Base-by-base conservation (phyloP, 257 asterid species). In the Jacaranda copaia region DNA sequence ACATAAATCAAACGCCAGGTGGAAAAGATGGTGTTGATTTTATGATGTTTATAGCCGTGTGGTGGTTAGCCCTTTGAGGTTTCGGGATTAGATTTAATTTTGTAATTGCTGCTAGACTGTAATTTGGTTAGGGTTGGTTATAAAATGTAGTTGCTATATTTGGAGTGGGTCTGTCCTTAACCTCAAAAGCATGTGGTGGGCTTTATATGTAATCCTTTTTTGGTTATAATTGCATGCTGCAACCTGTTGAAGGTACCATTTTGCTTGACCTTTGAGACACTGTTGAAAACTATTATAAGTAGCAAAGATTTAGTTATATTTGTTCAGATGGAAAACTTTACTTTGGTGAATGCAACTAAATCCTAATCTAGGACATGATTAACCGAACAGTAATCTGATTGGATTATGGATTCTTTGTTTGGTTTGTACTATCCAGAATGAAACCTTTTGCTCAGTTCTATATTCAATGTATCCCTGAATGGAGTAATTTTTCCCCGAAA, bases 1-100 rank as follows among this genome's bases (percentile, higher is more conserved):
- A 13, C 42, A 60, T 43, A 36, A 39, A 46, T 60, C 38, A 59
- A 25, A 8, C 19, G 13, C 58, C 13, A 8, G 13, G 13, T 68
- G 32, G 55, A 52, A 58, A 72, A 53, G 62, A 62, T 4, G 46
- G 40, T 77, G 73, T 13, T 73, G 72, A 72, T 61, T 56, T 48
- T 39, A 36, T 43, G 57, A 68, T 56, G 70, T 19, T 73, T 52
- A 63, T 53, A 74, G 60, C 11, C 36, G 16, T 63, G 61, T 62
- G 64, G 49, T 36, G 9, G 55, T 19, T 32, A 39, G 16, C 39
- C 20, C 19, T 70, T 65, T 75, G 45, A 40, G 69, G 72, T 74
- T 70, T 46, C 38, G 32, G 32, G 48, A 56, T 76, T 68, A 53
- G 77, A 56, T 55, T 76, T 18, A 18, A 11, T 56, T 25, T 57